These are phyloP conservation scores for Candida germanica DNA, from an alignment of 805 yeast species.

Conservation along the genomic window DNA sequence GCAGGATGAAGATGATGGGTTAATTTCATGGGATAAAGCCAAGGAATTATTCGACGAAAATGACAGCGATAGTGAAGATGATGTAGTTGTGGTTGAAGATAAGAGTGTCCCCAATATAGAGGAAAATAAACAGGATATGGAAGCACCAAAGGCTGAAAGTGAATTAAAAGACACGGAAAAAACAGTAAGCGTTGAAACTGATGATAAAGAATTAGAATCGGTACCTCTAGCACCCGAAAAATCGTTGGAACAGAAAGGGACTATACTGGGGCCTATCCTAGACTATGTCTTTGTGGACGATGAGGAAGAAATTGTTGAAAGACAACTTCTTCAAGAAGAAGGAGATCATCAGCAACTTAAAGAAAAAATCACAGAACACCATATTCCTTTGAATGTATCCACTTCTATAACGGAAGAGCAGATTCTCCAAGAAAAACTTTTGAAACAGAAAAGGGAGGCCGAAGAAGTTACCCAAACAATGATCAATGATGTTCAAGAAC, in stretches of 20 bases:
- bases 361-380: slow-evolving; percentile 20
- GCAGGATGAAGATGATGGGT: slow-evolving; percentile 37
- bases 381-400: slow-evolving; percentile 15
- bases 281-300: slow-evolving; percentile 73
- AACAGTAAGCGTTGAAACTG: no score
- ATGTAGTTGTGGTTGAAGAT: background rate
- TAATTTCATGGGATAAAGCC: slow-evolving; percentile 52
- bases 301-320: slow-evolving; percentile 67
- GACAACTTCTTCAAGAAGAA: slow-evolving; percentile 67
- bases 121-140: background rate
- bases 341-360: slow-evolving; percentile 67
- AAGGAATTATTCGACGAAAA: slow-evolving; percentile 24
- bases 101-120: background rate
- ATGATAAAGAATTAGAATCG: background rate
- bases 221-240: no score
- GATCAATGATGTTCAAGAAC: slow-evolving; percentile 88
- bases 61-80: slow-evolving; percentile 15
- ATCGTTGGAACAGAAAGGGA: no score
- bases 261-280: slow-evolving; percentile 24
- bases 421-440: slow-evolving; percentile 56
- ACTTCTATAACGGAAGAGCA: slow-evolving; percentile 46
- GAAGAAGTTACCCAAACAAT: slow-evolving; percentile 86
- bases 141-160: background rate
- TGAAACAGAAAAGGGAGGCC: slow-evolving; percentile 75
- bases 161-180: background rate